Percentiles rank a stretch among this genome's conserved stretches.
Conservation (phyloP, 2,329 filamentous ascomycete species). For the Ceratocystis cacaofunesta region DNA sequence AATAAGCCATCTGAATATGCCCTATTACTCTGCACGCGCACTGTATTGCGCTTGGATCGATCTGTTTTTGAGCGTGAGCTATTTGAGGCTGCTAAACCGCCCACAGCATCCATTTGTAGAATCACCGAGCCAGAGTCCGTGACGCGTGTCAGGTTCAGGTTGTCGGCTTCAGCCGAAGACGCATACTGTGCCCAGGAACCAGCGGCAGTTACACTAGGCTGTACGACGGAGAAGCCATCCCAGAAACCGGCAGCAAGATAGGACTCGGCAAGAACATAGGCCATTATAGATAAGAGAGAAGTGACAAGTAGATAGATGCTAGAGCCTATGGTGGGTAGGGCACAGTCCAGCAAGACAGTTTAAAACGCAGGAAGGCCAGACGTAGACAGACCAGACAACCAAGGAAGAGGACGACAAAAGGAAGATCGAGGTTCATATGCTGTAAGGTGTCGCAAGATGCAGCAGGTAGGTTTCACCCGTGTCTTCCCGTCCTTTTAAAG, state of each 20-base stretch:
- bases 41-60: slow-evolving; percentile 27
- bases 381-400: background rate
- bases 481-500: background rate
- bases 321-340: no score
- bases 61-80: background rate
- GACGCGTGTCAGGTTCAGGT: slow-evolving; percentile 33
- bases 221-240: slow-evolving; percentile 8
- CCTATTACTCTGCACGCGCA: slow-evolving; percentile 51
- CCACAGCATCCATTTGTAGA: slow-evolving; percentile 52
- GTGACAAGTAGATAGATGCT: background rate
- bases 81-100: slow-evolving; percentile 27
- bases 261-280: slow-evolving; percentile 8
- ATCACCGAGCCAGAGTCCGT: slow-evolving; percentile 39
- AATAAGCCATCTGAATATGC: slow-evolving; percentile 52
- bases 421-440: background rate
- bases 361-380: background rate
- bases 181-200: slow-evolving; percentile 26
- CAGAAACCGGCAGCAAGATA: slow-evolving; percentile 9
- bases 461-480: no score
- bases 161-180: slow-evolving; percentile 29
- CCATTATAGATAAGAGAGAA: slow-evolving; percentile 6
- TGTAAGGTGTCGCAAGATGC: no score
- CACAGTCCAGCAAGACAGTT: no score
- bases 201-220: background rate
- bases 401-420: background rate